Evolutionary conservation across 2,329 filamentous ascomycete species (phyloP), one percentile per base, ranked within the genome.

Genomic region (Fusarium transvaalense): DNA sequence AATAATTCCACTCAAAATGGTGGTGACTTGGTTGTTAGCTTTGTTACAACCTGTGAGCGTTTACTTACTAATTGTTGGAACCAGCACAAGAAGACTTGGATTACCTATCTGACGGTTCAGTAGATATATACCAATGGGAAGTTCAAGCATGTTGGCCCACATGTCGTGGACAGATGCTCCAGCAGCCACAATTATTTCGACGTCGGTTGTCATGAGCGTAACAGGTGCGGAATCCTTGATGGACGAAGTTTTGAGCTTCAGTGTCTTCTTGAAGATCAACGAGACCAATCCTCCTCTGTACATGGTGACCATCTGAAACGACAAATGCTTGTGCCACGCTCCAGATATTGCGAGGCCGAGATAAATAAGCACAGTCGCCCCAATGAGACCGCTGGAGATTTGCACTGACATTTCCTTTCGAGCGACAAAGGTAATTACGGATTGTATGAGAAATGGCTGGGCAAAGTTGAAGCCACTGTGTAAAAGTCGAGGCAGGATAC

Each of bases 211-310:
- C 81, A 85, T 85, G 10, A 84, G 74, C 1, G 82, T 84, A 6
- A 82, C 68, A 2, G 82, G 77, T 1, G 78, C 77, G 1, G 77
- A 75, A 23, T 81, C 79, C 17, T 80, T 77, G 25, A 77, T 71
- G 2, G 73, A 64, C 1, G 72, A 64, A 0, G 74, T 71, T 13
- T 74, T 74, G 17, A 82, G 62, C 1, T 71, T 66, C 1, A 83
- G 59, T 0, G 82, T 83, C 67, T 84, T 83, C 19, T 80, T 79
- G 68, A 84, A 88, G 3, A 89, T 81, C 66, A 87, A 75, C 0
- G 83, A 81, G 6, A 78, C 71, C 3, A 82, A 56, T 2, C 74
- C 76, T 2, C 75, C 79, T 23, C 80, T 76, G 32, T 76, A 72
- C 74, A 79, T 78, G 10, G 78, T 77, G 27, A 80, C 76, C 23